Conservation (phyloP, 164 flowering plant species). For the Annona cherimola region DNA sequence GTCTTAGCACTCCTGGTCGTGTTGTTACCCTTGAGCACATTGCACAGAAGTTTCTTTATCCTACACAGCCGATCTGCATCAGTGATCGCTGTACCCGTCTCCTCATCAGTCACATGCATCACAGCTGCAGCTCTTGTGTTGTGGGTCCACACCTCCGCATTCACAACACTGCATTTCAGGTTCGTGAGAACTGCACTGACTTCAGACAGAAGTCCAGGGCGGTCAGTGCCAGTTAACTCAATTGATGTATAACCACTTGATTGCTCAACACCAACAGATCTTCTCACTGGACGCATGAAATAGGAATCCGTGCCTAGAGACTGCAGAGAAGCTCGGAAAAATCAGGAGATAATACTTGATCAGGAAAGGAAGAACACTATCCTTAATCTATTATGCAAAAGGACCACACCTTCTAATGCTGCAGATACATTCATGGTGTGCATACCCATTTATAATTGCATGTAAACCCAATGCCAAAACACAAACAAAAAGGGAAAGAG, state of each 20-base stretch:
- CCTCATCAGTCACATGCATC: constrained; percentile 74
- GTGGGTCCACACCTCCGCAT: constrained; percentile 95
- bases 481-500: too few species aligned
- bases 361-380: not conserved
- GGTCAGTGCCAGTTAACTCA: constrained; percentile 78
- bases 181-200: constrained; percentile 75
- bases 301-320: constrained; percentile 72
- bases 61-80: constrained; percentile 56
- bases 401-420: not conserved
- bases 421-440: not conserved
- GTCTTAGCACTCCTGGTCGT: constrained; percentile 60
- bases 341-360: constrained; percentile 5
- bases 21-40: constrained; percentile 72
- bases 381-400: not conserved
- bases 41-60: constrained; percentile 58
- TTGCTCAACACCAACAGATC: constrained; percentile 65
- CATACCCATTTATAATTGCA: too few species aligned
- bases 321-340: constrained; percentile 30
- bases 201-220: constrained; percentile 89
- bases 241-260: constrained; percentile 60
- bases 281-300: constrained; percentile 39
- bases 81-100: constrained; percentile 43
- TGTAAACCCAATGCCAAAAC: too few species aligned
- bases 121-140: constrained; percentile 82
- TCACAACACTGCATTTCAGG: constrained; percentile 86